phyloP scores from a whole-genome alignment of 495 filamentous ascomycete genomes.

The Parmelia sp. region DNA sequence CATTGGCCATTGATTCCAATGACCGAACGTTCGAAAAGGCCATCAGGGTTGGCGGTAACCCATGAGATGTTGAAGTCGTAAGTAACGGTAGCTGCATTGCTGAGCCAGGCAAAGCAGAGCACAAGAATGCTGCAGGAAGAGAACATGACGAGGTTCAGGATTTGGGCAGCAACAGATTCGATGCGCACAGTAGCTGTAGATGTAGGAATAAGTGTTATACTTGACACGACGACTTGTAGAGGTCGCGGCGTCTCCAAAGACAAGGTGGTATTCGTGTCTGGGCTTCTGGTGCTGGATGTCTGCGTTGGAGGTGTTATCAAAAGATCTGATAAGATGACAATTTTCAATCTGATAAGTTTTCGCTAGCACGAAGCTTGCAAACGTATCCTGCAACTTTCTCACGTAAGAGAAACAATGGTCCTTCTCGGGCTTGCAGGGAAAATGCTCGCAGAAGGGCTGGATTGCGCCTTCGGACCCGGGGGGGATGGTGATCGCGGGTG shows the following conservation, averaged over 20 bases:
- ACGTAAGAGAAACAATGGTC: too few relatives aligned
- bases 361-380: not conserved
- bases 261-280: not conserved
- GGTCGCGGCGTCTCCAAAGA: not conserved
- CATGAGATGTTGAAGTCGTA: constrained; percentile 76
- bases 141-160: constrained; percentile 7
- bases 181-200: not conserved
- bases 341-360: constrained; percentile 23
- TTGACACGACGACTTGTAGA: not conserved
- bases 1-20: constrained; percentile 83
- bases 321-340: constrained; percentile 25
- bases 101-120: constrained; percentile 16
- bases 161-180: not conserved
- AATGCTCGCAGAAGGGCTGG: not conserved
- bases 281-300: not conserved
- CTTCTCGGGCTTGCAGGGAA: not conserved
- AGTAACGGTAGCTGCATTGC: constrained; percentile 50
- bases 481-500: not conserved
- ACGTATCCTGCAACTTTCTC: not conserved
- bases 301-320: constrained; percentile 2
- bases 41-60: constrained; percentile 78
- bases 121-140: constrained; percentile 1
- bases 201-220: constrained; percentile 1
- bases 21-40: constrained; percentile 53
- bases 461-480: not conserved